Evolutionary conservation across 2,329 filamentous ascomycete genomes (phyloP).

Genomic region (Pseudopithomyces maydicus): DNA sequence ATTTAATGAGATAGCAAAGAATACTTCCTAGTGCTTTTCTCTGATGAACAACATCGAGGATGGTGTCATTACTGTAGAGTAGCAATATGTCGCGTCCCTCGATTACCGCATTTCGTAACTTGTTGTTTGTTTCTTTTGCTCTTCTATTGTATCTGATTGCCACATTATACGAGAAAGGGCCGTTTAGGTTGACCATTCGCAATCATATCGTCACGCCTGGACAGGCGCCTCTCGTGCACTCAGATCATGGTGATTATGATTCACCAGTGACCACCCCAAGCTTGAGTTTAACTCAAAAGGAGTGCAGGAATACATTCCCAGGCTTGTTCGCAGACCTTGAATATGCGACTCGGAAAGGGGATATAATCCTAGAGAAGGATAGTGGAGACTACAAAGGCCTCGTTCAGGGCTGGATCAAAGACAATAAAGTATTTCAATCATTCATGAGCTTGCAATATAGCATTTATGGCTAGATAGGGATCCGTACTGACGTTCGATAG

Average conservation of each 20-base stretch:
- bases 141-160: not conserved
- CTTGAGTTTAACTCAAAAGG: conserved; percentile 13
- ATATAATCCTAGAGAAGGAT: conserved; percentile 16
- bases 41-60: not conserved
- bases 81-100: conserved; percentile 9
- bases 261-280: not conserved
- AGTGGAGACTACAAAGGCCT: conserved; percentile 21
- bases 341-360: conserved; percentile 5
- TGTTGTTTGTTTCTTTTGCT: conserved; percentile 1
- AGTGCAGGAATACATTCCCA: conserved; percentile 18
- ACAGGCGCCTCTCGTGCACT: not conserved
- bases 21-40: not conserved
- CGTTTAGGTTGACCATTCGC: not conserved
- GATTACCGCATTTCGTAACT: not conserved
- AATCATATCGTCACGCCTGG: not conserved
- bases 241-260: not conserved
- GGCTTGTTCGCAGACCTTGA: conserved; percentile 8
- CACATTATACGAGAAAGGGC: not conserved
- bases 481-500: conserved; percentile 5
- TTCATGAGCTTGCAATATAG: not conserved
- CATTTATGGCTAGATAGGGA: no score
- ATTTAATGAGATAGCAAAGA: not conserved
- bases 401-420: conserved; percentile 21
- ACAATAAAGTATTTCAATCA: conserved; percentile 15
- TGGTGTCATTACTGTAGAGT: not conserved